Evolutionary conservation across 2,329 filamentous ascomycete genomes (phyloP).

Genomic region (Dactylellina cionopaga): DNA sequence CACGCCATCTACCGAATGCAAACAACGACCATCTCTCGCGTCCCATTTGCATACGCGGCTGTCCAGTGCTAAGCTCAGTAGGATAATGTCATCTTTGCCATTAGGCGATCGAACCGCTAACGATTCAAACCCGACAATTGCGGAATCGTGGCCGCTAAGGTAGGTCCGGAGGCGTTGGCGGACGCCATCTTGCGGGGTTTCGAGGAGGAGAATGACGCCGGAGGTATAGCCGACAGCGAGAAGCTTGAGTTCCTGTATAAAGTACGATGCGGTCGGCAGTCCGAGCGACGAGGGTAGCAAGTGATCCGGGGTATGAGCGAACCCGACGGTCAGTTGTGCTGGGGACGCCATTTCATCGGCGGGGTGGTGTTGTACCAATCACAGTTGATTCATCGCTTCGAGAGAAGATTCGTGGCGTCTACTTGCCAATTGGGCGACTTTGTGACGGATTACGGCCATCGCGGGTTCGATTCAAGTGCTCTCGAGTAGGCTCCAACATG

Average conservation of each 20-base stretch:
- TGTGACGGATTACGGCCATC: not conserved
- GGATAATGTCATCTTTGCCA: slow-evolving; percentile 38
- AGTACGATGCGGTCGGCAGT: slow-evolving; percentile 47
- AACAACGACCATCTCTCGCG: slow-evolving; percentile 53
- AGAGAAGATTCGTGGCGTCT: not conserved
- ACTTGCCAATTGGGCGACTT: slow-evolving; percentile 4
- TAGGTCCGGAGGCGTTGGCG: slow-evolving; percentile 45
- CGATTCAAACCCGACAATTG: slow-evolving; percentile 53
- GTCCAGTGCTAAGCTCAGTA: slow-evolving; percentile 53
- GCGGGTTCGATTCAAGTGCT: too few relatives aligned
- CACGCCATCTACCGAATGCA: slow-evolving; percentile 50
- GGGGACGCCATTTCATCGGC: slow-evolving; percentile 30
- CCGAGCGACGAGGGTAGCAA: slow-evolving; percentile 31
- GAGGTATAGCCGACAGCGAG: slow-evolving; percentile 46
- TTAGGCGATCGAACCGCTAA: slow-evolving; percentile 38
- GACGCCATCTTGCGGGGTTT: slow-evolving; percentile 10
- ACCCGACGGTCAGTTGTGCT: slow-evolving; percentile 35
- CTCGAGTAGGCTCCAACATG: too few relatives aligned
- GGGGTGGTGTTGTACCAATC: slow-evolving; percentile 1
- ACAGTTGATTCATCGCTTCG: slow-evolving; percentile 10
- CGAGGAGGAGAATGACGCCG: slow-evolving; percentile 34
- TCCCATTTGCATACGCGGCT: slow-evolving; percentile 55
- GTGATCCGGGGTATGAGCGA: slow-evolving; percentile 44
- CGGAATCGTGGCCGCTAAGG: slow-evolving; percentile 53
- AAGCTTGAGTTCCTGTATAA: slow-evolving; percentile 35